Evolutionary conservation across 2,329 filamentous ascomycete genomes (phyloP).

Genomic region (Neofusicoccum sp.): DNA sequence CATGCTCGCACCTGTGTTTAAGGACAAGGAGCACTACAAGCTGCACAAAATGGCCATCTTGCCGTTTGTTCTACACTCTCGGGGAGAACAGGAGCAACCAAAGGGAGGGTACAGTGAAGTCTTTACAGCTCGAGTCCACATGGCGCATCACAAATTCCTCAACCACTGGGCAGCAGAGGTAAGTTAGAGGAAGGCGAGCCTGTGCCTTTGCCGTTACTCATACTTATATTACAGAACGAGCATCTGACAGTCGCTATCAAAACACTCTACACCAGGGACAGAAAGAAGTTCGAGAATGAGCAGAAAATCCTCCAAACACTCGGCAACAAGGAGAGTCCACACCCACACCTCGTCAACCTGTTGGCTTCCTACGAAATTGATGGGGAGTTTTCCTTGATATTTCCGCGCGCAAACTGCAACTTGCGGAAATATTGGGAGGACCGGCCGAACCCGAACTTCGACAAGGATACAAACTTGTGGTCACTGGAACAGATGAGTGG

Average conservation of each 20-base stretch:
- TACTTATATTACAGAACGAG: too few species aligned
- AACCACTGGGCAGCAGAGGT: background rate
- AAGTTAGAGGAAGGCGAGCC: background rate
- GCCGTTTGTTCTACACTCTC: background rate
- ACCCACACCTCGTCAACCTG: background rate
- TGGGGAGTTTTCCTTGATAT: background rate
- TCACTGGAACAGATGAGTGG: background rate
- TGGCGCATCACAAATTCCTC: background rate
- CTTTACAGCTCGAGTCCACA: background rate
- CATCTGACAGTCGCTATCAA: background rate
- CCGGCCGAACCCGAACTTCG: background rate
- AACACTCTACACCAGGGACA: background rate
- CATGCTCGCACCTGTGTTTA: background rate
- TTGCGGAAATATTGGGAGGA: background rate
- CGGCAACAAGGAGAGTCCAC: too few species aligned
- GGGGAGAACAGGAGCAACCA: background rate
- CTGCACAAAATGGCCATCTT: background rate
- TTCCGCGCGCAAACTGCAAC: constrained; percentile 1
- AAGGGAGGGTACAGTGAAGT: background rate
- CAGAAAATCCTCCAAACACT: background rate
- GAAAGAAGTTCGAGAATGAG: background rate
- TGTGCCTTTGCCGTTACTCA: too few species aligned
- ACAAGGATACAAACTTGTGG: background rate
- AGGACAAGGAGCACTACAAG: background rate
- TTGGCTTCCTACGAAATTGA: background rate